Evolutionary conservation across 1,284 basidiomycete species (phyloP), one percentile per base, ranked within the genome.

Genomic region (Phellinidium pouzarii): DNA sequence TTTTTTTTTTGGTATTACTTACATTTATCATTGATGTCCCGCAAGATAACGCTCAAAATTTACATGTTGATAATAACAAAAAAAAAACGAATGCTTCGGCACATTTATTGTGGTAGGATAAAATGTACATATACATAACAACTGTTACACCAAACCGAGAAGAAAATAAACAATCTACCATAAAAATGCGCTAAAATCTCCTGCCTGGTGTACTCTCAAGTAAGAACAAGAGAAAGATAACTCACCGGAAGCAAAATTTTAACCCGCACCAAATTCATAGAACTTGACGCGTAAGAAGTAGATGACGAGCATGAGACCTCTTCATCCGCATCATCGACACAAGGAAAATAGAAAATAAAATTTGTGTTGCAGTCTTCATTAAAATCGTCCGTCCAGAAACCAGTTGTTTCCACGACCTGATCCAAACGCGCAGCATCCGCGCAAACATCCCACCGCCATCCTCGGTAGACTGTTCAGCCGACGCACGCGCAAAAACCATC

Each of bases 241-340:
- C 29, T 5, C 12, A 22, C 11, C 23, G 36, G 29, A 36, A 23
- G 31, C 34, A 11, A 29, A 36, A 37, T 3, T 12, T 22, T n/a
- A 47, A 40, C 8, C 12, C 6, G 40, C 31, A 3, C 14, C 31
- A 14, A 8, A 14, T 29, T 34, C 17, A 42, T 11, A 17, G 27
- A 12, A 27, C n/a, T 12, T 37, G n/a, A 3, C 38, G 37, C 8
- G 50, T 23, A 38, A 45, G 29, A 5, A 50, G 40, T 14, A 46
- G 22, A 31, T 48, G 43, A 27, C 54, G 36, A 12, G 44, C 8
- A 47, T 34, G 43, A 20, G 53, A 44, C 49, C 43, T 55, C 25
- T 54, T 49, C 25, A 58, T 55, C 20, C 50, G 50, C 52, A 62
- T 59, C 56, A 60, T 55, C 22, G 55, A 57, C 25, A 60, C 44